These are phyloP conservation scores for Fusarium tuaranense DNA, from an alignment of 2,329 filamentous ascomycete species.

Conservation along the genomic window DNA sequence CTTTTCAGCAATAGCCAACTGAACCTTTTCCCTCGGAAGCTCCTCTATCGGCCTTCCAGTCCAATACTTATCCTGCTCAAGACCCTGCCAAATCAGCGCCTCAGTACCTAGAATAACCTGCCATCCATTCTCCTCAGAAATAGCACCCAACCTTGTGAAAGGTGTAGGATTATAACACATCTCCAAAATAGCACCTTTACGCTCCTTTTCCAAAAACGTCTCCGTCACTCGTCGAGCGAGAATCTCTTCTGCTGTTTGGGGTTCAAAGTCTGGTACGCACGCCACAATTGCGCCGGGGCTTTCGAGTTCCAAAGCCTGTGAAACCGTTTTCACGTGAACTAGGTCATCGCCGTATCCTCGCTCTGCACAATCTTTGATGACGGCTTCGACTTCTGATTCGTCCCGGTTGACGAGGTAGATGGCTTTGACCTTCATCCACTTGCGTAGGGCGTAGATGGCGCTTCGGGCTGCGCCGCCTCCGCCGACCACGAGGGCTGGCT, in stretches of 20 bases:
- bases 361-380: slow-evolving; percentile 72
- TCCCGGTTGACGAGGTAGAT: slow-evolving; percentile 87
- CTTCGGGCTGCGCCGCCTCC: slow-evolving; percentile 83
- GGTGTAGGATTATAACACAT: slow-evolving; percentile 87
- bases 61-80: slow-evolving; percentile 77
- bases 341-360: slow-evolving; percentile 71
- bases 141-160: slow-evolving; percentile 72
- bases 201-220: slow-evolving; percentile 57
- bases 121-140: slow-evolving; percentile 74
- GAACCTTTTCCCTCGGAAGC: slow-evolving; percentile 50
- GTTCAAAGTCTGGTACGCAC: slow-evolving; percentile 82
- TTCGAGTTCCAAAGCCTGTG: slow-evolving; percentile 69
- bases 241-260: slow-evolving; percentile 71
- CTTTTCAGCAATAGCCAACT: slow-evolving; percentile 41
- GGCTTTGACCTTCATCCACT: slow-evolving; percentile 73
- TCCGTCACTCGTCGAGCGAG: slow-evolving; percentile 68
- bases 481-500: slow-evolving; percentile 79
- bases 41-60: slow-evolving; percentile 70
- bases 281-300: slow-evolving; percentile 76
- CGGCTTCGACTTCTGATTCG: slow-evolving; percentile 71
- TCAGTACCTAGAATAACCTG: slow-evolving; percentile 81
- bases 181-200: slow-evolving; percentile 78
- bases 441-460: slow-evolving; percentile 80
- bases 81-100: slow-evolving; percentile 80
- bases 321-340: slow-evolving; percentile 69